A percentile compares a stretch with the other conserved stretches of the same genome.
Evolutionary conservation across 2,329 filamentous ascomycete genomes (phyloP).

Genomic region (Ophiocordyceps camponoti-leonardi): DNA sequence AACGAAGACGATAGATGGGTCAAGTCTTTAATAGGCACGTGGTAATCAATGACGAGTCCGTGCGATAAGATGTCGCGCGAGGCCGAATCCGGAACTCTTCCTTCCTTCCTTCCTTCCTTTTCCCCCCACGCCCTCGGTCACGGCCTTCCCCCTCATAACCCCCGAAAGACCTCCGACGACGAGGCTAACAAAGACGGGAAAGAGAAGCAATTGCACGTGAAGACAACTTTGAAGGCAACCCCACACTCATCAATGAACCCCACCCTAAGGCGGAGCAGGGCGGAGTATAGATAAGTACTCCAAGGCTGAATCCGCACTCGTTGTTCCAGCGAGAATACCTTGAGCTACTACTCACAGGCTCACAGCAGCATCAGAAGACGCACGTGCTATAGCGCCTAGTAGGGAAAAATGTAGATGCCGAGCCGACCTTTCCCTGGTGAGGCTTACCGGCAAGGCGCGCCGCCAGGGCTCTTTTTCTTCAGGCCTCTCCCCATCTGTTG

Average conservation of each 20-base stretch:
- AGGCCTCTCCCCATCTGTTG: neutral
- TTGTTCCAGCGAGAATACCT: no score
- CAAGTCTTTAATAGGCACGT: neutral
- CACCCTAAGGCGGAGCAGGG: no score
- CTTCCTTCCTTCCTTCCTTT: no score
- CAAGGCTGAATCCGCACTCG: no score
- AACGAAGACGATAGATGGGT: neutral
- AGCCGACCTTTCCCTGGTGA: neutral
- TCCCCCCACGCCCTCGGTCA: no score
- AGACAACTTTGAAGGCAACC: neutral
- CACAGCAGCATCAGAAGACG: no score
- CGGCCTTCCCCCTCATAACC: no score
- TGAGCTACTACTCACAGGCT: no score
- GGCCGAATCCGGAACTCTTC: no score
- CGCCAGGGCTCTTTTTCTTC: neutral
- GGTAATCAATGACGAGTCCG: neutral
- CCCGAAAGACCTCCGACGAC: no score
- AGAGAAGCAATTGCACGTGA: neutral
- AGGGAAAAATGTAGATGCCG: neutral
- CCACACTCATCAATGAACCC: no score
- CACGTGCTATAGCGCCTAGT: neutral
- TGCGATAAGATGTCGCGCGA: neutral
- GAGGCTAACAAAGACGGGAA: neutral
- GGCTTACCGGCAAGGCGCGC: neutral
- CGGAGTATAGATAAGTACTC: no score